Base-by-base conservation (phyloP, 768 basidiomycete species). In the Austroboletus eburneus region DNA sequence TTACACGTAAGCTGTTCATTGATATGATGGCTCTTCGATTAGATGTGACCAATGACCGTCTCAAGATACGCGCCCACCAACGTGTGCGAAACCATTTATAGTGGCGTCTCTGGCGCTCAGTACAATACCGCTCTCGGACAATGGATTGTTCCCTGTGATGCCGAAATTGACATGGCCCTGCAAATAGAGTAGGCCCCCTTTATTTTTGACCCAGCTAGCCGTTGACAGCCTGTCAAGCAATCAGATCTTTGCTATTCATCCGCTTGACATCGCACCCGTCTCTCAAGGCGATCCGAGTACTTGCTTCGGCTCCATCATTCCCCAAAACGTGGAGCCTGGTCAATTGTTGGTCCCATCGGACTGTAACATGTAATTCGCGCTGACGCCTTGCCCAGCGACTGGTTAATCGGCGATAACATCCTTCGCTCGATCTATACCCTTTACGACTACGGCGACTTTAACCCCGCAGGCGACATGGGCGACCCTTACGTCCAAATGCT, bases 401-500 rank as follows among this genome's bases (percentile, higher is more conserved):
- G 87, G 82, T 72, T 92, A 37, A 60, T 91, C 43, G 90, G 90
- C 18, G 89, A 87, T 65, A 91, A 87, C 57, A 76, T 89, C 61
- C 74, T 92, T 49, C 87, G 90, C 48, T 86, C 87, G 14, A 69
- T 91, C 32, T 91, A 91, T 65, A 77, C 86, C 8, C 68, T 92
- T 46, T 92, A 90, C 63, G 85, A 91, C 65, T 92, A 85, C 59
- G 89, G 89, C 20, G 86, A 91, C 67, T 89, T 79, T 54, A 77
- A 82, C 58, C 62, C 73, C 12, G 69, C 74, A 5, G 82, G 80
- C 30, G 65, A 74, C 14, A 82, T 82, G 80, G 87, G 86, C 33
- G 66, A 82, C 59, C 90, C 90, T 5, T 89, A 86, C 62, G 76
- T 92, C 68, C 83, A 83, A 64, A 67, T 92, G 32, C 72, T 89